These are phyloP conservation scores for Stachybotrys echinatus DNA, from an alignment of 2,329 filamentous ascomycete genomes.

Conservation along the genomic window DNA sequence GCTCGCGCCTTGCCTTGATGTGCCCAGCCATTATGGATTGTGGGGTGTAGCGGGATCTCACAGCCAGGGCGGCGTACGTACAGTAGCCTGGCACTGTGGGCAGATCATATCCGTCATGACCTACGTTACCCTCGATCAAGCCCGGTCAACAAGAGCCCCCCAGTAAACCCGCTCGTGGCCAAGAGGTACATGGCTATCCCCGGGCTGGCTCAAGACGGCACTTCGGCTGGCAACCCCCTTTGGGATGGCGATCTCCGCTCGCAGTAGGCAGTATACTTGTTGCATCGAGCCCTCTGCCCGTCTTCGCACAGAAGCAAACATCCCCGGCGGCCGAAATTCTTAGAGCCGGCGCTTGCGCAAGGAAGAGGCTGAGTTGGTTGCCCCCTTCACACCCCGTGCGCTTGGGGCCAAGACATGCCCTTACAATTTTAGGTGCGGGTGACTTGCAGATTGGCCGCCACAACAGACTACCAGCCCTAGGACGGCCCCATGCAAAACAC, in stretches of 20 bases:
- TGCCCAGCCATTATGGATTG: background rate
- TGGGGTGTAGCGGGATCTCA: background rate
- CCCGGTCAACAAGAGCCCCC: background rate
- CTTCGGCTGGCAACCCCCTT: background rate
- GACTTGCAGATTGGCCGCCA: conserved; percentile 7
- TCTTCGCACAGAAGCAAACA: background rate
- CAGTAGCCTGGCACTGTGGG: background rate
- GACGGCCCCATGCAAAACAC: background rate
- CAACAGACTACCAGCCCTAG: background rate
- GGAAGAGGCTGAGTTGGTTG: background rate
- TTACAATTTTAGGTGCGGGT: conserved; percentile 12
- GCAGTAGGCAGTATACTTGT: background rate
- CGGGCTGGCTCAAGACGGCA: background rate
- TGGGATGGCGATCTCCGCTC: background rate
- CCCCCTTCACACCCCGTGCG: background rate
- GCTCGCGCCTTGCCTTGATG: too few relatives aligned
- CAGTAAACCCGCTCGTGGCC: too few relatives aligned
- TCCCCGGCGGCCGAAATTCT: conserved; percentile 22
- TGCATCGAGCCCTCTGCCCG: too few relatives aligned
- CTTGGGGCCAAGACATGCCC: conserved; percentile 12
- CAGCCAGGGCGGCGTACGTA: background rate
- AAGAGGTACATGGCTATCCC: too few relatives aligned
- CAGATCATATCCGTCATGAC: too few relatives aligned
- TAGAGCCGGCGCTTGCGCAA: conserved; percentile 21
- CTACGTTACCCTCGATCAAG: too few relatives aligned